phyloP scores from a whole-genome alignment of 2,329 filamentous ascomycete genomes.

The Phialocephala subalpina region DNA sequence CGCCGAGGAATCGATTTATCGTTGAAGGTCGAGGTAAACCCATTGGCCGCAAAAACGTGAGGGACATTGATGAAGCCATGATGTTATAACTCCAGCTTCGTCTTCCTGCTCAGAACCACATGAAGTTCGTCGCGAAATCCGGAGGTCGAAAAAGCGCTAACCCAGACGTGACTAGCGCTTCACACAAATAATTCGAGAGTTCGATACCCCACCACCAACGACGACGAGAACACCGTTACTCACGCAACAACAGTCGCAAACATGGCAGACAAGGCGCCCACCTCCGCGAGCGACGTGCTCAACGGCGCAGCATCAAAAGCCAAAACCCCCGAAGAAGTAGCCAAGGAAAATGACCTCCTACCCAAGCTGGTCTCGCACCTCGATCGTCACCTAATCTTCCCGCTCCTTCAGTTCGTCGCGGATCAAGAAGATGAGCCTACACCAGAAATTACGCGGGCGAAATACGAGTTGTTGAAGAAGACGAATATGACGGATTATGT shows the following conservation, averaged over 20 bases:
- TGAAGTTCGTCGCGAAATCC: constrained; percentile 15
- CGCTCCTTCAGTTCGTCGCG: constrained; percentile 90
- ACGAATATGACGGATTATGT: constrained; percentile 99
- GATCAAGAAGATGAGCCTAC: constrained; percentile 81
- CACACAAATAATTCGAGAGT: constrained; percentile 22
- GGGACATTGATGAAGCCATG: constrained; percentile 33
- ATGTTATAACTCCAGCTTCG: constrained; percentile 13
- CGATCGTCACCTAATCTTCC: constrained; percentile 96
- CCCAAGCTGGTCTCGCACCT: constrained; percentile 91
- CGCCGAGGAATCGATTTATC: constrained; percentile 39
- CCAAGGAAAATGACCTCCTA: constrained; percentile 66
- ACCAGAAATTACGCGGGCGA: constrained; percentile 80
- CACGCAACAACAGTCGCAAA: constrained; percentile 42
- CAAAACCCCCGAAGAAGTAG: constrained; percentile 56
- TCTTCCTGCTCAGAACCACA: constrained; percentile 1
- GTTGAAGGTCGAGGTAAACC: constrained; percentile 40
- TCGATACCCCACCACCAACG: constrained; percentile 23
- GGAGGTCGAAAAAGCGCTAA: constrained; percentile 21
- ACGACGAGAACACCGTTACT: constrained; percentile 15
- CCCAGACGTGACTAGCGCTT: constrained; percentile 16
- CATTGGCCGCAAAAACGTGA: constrained; percentile 44
- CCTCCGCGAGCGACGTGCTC: constrained; percentile 8
- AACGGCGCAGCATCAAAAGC: constrained; percentile 41
- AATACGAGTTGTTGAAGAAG: constrained; percentile 92
- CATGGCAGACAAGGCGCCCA: constrained; percentile 56